phyloP scores from a whole-genome alignment of 257 asterid genomes.

The Verbena officinalis region DNA sequence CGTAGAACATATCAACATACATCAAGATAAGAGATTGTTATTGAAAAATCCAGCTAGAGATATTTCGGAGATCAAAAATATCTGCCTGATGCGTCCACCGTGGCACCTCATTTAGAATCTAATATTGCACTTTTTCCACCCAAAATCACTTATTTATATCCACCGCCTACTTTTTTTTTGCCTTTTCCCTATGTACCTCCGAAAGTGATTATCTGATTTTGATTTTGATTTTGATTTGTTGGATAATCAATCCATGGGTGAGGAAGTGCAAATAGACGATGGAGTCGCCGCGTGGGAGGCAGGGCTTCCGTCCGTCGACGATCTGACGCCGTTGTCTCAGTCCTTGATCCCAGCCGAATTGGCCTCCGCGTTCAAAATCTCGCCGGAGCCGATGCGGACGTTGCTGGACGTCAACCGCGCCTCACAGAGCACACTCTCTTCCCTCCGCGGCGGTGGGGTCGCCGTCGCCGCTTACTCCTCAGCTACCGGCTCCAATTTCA shows the following conservation, averaged over 20 bases:
- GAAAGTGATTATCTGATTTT: not conserved
- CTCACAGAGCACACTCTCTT: conserved; percentile 62
- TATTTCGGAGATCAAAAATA: conserved; percentile 49
- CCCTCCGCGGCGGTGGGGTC: conserved; percentile 43
- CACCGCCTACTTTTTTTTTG: conserved; percentile 33
- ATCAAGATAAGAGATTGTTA: not conserved
- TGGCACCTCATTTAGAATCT: conserved; percentile 54
- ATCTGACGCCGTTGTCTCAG: conserved; percentile 74
- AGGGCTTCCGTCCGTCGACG: conserved; percentile 74
- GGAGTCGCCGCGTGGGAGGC: conserved; percentile 70
- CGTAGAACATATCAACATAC: no score
- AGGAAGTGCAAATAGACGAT: conserved; percentile 53
- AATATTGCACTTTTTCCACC: conserved; percentile 58
- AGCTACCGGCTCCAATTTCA: conserved; percentile 36
- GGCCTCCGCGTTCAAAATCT: conserved; percentile 81
- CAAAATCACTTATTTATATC: conserved; percentile 31
- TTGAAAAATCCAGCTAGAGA: conserved; percentile 21
- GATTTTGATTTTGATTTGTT: conserved; percentile 9
- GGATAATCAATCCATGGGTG: conserved; percentile 47
- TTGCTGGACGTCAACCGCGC: conserved; percentile 75
- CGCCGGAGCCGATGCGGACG: conserved; percentile 64
- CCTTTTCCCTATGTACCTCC: conserved; percentile 26
- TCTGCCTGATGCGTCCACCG: conserved; percentile 53
- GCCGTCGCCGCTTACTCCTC: conserved; percentile 22
- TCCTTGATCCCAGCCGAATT: conserved; percentile 73